These are phyloP conservation scores for Chrysanthemum makinoi DNA, from an alignment of 129 eudicot species.

Conservation along the genomic window DNA sequence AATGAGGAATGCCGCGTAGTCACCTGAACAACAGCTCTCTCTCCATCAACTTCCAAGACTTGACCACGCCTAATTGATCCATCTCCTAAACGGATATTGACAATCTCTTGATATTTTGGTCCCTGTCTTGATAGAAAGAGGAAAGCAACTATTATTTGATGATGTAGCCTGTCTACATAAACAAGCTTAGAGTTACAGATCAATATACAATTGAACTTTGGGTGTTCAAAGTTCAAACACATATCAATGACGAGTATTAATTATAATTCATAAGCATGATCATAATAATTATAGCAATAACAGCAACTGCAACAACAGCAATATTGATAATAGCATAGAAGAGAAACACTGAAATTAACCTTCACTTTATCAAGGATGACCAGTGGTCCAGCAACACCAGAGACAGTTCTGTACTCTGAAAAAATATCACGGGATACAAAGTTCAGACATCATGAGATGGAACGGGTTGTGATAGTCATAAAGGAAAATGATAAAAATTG, in stretches of 20 bases:
- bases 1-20: neutral
- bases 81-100: conserved; percentile 94
- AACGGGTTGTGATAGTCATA: neutral
- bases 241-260: neutral
- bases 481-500: neutral
- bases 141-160: conserved; percentile 6
- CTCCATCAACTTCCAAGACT: conserved; percentile 97
- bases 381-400: conserved; percentile 99
- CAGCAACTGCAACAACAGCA: neutral
- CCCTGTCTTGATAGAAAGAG: conserved; percentile 46
- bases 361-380: conserved; percentile 98
- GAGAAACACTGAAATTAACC: conserved; percentile 40
- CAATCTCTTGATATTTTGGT: conserved; percentile 94
- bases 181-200: neutral
- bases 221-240: neutral
- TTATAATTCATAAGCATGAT: neutral
- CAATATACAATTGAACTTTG: neutral
- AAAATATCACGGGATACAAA: neutral
- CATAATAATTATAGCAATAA: neutral
- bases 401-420: conserved; percentile 95
- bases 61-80: conserved; percentile 96
- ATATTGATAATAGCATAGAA: neutral
- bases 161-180: neutral
- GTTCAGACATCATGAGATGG: neutral
- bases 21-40: conserved; percentile 98